A percentile compares a stretch with the other conserved stretches of the same genome.
phyloP scores from a whole-genome alignment of 129 eudicot genomes.

The Heracleum sosnowskyi region DNA sequence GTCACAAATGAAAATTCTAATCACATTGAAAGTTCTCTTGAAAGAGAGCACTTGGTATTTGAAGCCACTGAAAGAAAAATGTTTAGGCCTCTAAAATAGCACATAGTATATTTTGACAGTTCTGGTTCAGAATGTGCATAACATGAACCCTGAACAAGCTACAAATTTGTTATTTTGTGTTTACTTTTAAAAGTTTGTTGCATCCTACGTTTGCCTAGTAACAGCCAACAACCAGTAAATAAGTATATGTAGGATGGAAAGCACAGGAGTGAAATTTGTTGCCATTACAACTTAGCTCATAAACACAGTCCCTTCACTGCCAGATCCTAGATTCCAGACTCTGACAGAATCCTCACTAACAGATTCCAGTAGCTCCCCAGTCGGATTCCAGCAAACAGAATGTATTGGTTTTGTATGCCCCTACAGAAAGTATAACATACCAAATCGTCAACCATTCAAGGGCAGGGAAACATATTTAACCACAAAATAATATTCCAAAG shows the following conservation, averaged over 20 bases:
- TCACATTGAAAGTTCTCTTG: background rate
- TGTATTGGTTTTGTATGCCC: slow-evolving; percentile 68
- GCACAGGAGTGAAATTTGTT: slow-evolving; percentile 89
- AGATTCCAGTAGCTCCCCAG: slow-evolving; percentile 88
- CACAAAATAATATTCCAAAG: background rate
- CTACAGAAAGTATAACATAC: background rate
- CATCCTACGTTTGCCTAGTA: slow-evolving; percentile 29
- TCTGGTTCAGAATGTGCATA: background rate
- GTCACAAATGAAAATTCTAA: background rate
- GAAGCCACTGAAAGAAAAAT: background rate
- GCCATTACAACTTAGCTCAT: slow-evolving; percentile 86
- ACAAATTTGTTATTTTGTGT: too few species aligned
- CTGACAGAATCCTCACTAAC: slow-evolving; percentile 93
- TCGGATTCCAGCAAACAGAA: slow-evolving; percentile 90
- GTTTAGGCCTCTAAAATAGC: background rate
- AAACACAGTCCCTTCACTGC: slow-evolving; percentile 76
- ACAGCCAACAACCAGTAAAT: slow-evolving; percentile 82
- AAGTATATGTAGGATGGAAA: slow-evolving; percentile 85
- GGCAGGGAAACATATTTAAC: background rate
- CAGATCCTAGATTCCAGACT: slow-evolving; percentile 76
- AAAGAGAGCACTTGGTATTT: background rate
- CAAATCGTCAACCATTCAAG: background rate
- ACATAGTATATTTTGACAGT: background rate
- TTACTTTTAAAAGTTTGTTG: background rate
- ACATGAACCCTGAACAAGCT: background rate